Percentiles rank a stretch among this genome's conserved stretches.
Evolutionary conservation across 495 filamentous ascomycete genomes (phyloP).

Genomic region (Aspergillus ellipticus): DNA sequence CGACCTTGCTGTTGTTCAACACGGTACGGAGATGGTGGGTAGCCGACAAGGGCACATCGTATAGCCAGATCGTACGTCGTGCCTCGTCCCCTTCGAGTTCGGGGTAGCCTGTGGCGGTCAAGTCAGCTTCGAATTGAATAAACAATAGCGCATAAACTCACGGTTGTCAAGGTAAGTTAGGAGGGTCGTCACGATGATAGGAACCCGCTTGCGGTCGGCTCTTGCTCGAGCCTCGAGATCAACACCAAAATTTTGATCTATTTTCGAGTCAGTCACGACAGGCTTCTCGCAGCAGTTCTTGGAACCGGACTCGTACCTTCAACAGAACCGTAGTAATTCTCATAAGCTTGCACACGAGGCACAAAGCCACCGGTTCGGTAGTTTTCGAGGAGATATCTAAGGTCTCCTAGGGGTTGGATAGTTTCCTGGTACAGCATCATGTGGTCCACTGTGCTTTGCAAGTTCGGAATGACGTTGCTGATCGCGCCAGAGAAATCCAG

Average conservation of each 20-base stretch:
- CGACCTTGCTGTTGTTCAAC: conserved; percentile 85
- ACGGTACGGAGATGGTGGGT: conserved; percentile 79
- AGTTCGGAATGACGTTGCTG: conserved; percentile 94
- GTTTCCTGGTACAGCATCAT: conserved; percentile 99
- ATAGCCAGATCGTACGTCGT: conserved; percentile 87
- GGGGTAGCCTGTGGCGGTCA: conserved; percentile 65
- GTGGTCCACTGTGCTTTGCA: conserved; percentile 92
- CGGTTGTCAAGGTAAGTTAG: conserved; percentile 91
- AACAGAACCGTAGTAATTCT: conserved; percentile 98
- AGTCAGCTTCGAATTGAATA: conserved; percentile 11
- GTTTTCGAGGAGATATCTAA: conserved; percentile 95
- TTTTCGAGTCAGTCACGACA: conserved; percentile 16
- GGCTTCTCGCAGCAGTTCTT: neutral
- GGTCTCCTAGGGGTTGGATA: conserved; percentile 84
- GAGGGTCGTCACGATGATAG: conserved; percentile 85
- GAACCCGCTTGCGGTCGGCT: conserved; percentile 92
- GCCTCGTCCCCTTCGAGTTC: conserved; percentile 97
- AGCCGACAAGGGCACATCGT: conserved; percentile 79
- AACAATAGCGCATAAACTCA: conserved; percentile 29
- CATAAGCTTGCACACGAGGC: conserved; percentile 88
- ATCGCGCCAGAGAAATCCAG: conserved; percentile 97
- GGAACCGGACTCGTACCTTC: conserved; percentile 52
- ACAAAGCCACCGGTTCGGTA: conserved; percentile 92
- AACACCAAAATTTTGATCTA: conserved; percentile 94
- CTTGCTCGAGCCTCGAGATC: conserved; percentile 92